These are phyloP conservation scores for Nyctanthes arbortristis DNA, from an alignment of 257 asterid species.

Conservation along the genomic window DNA sequence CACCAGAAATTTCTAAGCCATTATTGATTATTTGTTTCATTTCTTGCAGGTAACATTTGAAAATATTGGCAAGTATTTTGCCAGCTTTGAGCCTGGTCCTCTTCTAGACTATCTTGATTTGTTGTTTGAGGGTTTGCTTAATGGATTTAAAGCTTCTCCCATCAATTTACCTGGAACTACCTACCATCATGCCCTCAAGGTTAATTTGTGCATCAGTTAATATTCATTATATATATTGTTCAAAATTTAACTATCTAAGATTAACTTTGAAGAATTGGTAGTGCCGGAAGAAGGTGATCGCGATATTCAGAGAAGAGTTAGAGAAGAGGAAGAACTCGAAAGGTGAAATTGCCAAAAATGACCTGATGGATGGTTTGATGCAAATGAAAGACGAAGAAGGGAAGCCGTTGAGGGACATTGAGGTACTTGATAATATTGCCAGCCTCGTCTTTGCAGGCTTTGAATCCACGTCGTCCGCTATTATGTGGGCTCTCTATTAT, in stretches of 20 bases:
- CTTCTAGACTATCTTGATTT: conserved; percentile 45
- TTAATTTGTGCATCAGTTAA: too few relatives aligned
- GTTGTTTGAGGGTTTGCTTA: conserved; percentile 30
- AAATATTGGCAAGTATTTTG: conserved; percentile 53
- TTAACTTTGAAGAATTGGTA: too few relatives aligned
- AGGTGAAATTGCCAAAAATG: conserved; percentile 16
- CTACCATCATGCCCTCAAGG: conserved; percentile 44
- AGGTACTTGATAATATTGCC: conserved; percentile 52
- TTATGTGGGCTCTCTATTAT: conserved; percentile 49
- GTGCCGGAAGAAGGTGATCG: conserved; percentile 63
- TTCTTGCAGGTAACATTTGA: conserved; percentile 40
- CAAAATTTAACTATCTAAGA: too few relatives aligned
- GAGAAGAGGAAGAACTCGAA: conserved; percentile 37
- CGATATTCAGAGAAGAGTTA: conserved; percentile 49
- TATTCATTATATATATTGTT: too few relatives aligned
- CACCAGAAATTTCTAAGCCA: not conserved
- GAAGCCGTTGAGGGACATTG: conserved; percentile 31
- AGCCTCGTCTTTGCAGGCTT: conserved; percentile 44
- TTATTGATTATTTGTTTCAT: not conserved
- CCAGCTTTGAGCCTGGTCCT: conserved; percentile 45
- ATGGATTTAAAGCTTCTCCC: conserved; percentile 49
- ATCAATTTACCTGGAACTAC: conserved; percentile 54
- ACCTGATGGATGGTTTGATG: conserved; percentile 49
- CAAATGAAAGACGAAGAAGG: conserved; percentile 40
- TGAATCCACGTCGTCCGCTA: conserved; percentile 38